Evolutionary conservation across 768 basidiomycete species (phyloP).

Genomic region (Lentinula boryana): DNA sequence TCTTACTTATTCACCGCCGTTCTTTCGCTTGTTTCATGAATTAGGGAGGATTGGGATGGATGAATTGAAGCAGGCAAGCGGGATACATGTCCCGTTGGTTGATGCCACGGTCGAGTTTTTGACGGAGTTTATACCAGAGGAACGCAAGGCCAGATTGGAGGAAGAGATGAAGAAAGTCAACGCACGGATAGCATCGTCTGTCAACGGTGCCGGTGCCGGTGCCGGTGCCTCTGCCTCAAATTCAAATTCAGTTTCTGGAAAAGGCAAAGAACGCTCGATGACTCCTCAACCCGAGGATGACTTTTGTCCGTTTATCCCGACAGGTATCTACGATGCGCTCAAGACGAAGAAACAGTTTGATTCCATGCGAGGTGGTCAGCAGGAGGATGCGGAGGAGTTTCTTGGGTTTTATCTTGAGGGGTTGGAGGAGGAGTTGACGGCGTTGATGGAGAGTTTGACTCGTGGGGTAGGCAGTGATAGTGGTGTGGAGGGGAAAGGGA

Average conservation of each 20-base stretch:
- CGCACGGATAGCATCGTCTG: not conserved
- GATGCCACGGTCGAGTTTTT: slow-evolving; percentile 70
- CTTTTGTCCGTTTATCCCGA: slow-evolving; percentile 72
- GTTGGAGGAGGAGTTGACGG: slow-evolving; percentile 79
- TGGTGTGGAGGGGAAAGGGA: not conserved
- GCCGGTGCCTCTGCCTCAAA: not conserved
- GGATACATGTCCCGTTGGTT: slow-evolving; percentile 45
- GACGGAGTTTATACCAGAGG: slow-evolving; percentile 56
- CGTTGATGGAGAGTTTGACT: not conserved
- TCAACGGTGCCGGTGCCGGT: too few species aligned
- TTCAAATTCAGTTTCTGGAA: slow-evolving; percentile 22
- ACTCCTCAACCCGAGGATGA: slow-evolving; percentile 28
- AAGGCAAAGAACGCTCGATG: slow-evolving; percentile 24
- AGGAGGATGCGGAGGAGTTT: slow-evolving; percentile 98
- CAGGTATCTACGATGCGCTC: slow-evolving; percentile 86
- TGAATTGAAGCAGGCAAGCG: slow-evolving; percentile 14
- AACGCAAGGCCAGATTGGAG: slow-evolving; percentile 21
- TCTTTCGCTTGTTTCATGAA: slow-evolving; percentile 71
- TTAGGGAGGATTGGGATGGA: slow-evolving; percentile 40
- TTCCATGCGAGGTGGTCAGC: slow-evolving; percentile 88
- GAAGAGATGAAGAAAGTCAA: slow-evolving; percentile 11
- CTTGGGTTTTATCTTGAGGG: slow-evolving; percentile 96
- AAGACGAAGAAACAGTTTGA: slow-evolving; percentile 93
- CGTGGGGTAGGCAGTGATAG: too few species aligned
- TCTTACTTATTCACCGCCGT: slow-evolving; percentile 84